Base-by-base conservation (phyloP, 176 grass and related monocot genomes). In the Melocanna baccifera region DNA sequence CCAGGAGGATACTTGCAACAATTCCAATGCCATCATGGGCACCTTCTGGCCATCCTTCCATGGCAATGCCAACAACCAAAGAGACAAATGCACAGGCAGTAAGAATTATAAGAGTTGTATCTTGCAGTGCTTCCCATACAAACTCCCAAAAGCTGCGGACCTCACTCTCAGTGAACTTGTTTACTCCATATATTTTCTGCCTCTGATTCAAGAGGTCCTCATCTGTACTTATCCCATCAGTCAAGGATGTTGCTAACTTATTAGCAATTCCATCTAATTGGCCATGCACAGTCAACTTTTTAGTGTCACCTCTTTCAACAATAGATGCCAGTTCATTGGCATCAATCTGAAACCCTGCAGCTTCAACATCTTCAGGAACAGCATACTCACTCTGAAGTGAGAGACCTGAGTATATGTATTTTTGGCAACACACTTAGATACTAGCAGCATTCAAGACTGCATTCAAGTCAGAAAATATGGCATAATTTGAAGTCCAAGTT, bases 1-100 rank as follows among this genome's bases (percentile, higher is more conserved):
- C 89, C 18, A 94, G 78, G 62, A 94, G 67, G 56, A 94, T 89
- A 66, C 89, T 94, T 36, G 84, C 73, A 32, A 85, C 40, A 51
- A 94, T 91, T 67, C 92, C 92, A 73, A 94, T 83, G 41, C 92
- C 92, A 79, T 94, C 92, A 29, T 94, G 86, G 9, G 86, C 84
- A 56, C 92, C 92, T 4, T 79, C 74, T 12, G 76, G 87, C 89
- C 92, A 94, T 15, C 92, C 92, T 87, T 91, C 89, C 0, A 62
- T 84, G 32, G 81, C 43, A 30, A 91, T 67, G 25, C 89, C 89
- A 57, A 94, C 89, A 71, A 86, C 70, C 13, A 85, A 80, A 85
- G 92, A 94, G 63, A 94, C 67, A 56, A 94, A 29, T 18, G 92
- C 92, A 82, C 92, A 94, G 1, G 75, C 89, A 39, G 29, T 70